phyloP scores from a whole-genome alignment of 768 basidiomycete genomes.

The Butyriboletus loyo region DNA sequence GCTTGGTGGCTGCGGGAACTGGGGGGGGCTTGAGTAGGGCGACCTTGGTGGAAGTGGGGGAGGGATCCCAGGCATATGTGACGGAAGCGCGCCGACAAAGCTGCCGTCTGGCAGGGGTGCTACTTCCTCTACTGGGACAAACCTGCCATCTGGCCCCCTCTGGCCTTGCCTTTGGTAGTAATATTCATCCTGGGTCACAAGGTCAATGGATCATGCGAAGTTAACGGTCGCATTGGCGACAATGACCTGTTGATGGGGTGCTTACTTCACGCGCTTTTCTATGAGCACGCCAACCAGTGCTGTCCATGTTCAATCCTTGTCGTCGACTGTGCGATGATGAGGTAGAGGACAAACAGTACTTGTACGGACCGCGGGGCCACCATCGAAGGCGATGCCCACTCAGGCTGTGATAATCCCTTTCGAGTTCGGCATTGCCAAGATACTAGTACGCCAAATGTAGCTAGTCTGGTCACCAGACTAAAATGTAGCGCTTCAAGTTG shows the following conservation, averaged over 20 bases:
- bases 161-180: slow-evolving; percentile 27
- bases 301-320: slow-evolving; percentile 52
- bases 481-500: too few species aligned
- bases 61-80: slow-evolving; percentile 32
- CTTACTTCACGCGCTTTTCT: slow-evolving; percentile 57
- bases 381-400: neutral
- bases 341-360: neutral
- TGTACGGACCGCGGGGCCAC: neutral
- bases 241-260: neutral
- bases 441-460: too few species aligned
- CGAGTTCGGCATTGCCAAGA: too few species aligned
- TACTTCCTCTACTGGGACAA: slow-evolving; percentile 54
- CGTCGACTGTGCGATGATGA: neutral
- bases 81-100: slow-evolving; percentile 56
- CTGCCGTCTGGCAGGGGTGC: slow-evolving; percentile 55
- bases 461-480: too few species aligned
- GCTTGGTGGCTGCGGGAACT: slow-evolving; percentile 9
- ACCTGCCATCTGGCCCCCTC: slow-evolving; percentile 49
- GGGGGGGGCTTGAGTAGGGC: slow-evolving; percentile 12
- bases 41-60: slow-evolving; percentile 46
- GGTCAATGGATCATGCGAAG: slow-evolving; percentile 5
- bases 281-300: slow-evolving; percentile 71
- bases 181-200: slow-evolving; percentile 30
- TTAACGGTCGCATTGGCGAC: neutral
- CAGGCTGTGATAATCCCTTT: too few species aligned